Conservation (phyloP, 2,329 filamentous ascomycete genomes). For the Dendryphion nanum region DNA sequence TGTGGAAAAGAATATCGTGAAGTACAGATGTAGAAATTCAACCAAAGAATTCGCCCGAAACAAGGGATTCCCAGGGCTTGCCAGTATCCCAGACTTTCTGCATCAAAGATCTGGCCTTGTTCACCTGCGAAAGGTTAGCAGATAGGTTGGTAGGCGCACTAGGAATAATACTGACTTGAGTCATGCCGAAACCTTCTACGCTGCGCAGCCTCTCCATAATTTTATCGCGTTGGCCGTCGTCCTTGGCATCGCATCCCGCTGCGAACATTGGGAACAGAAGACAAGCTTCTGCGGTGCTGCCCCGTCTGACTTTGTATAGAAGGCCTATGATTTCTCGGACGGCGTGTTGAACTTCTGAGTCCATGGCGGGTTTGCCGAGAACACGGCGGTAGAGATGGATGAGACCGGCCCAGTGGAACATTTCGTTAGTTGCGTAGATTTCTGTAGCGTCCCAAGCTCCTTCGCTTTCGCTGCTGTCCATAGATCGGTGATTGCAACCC, state of each 20-base stretch:
- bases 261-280: constrained; percentile 80
- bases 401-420: constrained; percentile 76
- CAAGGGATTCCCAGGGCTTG: constrained; percentile 66
- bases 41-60: constrained; percentile 67
- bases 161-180: constrained; percentile 56
- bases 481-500: constrained; percentile 44
- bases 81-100: constrained; percentile 68
- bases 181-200: constrained; percentile 73
- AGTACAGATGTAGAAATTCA: constrained; percentile 13
- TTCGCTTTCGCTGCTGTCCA: constrained; percentile 33
- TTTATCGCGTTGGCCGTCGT: constrained; percentile 54
- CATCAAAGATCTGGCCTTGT: constrained; percentile 63
- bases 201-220: constrained; percentile 65
- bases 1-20: too few species aligned
- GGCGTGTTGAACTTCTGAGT: constrained; percentile 61
- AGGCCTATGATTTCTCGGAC: constrained; percentile 63
- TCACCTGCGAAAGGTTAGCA: constrained; percentile 43
- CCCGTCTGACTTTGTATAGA: constrained; percentile 61
- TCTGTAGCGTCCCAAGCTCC: constrained; percentile 60
- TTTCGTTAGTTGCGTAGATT: constrained; percentile 70
- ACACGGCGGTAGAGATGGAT: constrained; percentile 75
- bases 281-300: constrained; percentile 71
- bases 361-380: constrained; percentile 57
- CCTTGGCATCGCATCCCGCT: constrained; percentile 70
- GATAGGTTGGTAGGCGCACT: background rate